Base-by-base conservation (phyloP, 768 basidiomycete genomes). In the Tulasnella sp. region DNA sequence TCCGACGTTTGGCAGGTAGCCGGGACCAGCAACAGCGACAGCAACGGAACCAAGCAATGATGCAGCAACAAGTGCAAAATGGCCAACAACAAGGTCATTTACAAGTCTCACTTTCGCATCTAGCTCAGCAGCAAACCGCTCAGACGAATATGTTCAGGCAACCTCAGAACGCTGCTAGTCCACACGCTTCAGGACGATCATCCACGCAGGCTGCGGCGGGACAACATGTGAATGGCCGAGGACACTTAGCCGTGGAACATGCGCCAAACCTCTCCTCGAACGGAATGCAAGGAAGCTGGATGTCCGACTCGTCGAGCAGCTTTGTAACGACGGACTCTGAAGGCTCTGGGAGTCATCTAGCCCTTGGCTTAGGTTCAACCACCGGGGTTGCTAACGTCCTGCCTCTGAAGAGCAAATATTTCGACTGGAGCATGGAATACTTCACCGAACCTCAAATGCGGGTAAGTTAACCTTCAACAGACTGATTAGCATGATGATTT, bases 401-500 rank as follows among this genome's bases (percentile, higher is more conserved):
- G 78, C 97, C 97, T 0, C 83, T 99, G 80, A 94, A 93, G 83
- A 96, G 94, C 81, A 86, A 89, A 11, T 97, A 93, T 84, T 99
- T 91, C 81, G 97, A 98, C 81, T 98, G 95, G 93, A 95, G 95
- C 77, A 89, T 90, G 80, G 96, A 99, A 81, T 99, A 99, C 82
- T 99, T 98, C 85, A 95, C 92, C 78, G 96, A 98, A 82, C 95
- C 97, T 3, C 97, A 99, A 83, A 99, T 99, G 97, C 91, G 94
- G 86, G 96, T 97, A 82, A 80, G 89, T 80, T 6, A 40, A 15
- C 39, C 42, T 54, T 12, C 17, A 42, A 19, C 68, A 74, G 17
- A 69, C 58, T 69, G 29, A 64, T 25, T 4, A 14, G 29, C 8
- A 64, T 12, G 58, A 9, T 64, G 25, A 64, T 12, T 64, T 25